Percentiles rank a stretch among this genome's conserved stretches.
Conservation (phyloP, 345 rosid genomes). For the Mercurialis annua region DNA sequence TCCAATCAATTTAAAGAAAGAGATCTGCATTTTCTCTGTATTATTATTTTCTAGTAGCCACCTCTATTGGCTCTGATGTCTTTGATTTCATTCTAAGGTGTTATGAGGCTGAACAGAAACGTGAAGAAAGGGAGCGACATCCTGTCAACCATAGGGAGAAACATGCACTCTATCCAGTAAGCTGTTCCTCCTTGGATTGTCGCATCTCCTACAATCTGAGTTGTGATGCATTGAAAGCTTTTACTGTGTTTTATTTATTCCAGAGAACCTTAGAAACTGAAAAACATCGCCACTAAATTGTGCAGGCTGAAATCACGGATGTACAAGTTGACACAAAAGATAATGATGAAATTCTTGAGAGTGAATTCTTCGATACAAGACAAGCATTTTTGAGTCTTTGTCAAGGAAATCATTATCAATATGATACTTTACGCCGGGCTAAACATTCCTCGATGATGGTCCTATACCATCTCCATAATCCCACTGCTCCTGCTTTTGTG, state of each 20-base stretch:
- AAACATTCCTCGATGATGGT: constrained; percentile 99
- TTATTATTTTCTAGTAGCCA: not conserved
- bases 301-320: constrained; percentile 65
- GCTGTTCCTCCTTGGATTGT: constrained; percentile 24
- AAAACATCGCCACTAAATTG: constrained; percentile 10
- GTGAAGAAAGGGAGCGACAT: constrained; percentile 83
- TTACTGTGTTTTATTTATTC: not conserved
- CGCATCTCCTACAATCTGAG: not conserved
- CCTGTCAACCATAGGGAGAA: constrained; percentile 71
- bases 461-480: constrained; percentile 97
- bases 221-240: constrained; percentile 8
- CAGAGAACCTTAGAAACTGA: constrained; percentile 13
- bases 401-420: constrained; percentile 99
- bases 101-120: constrained; percentile 75
- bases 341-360: constrained; percentile 94
- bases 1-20: no score
- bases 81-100: constrained; percentile 52
- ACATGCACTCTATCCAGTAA: constrained; percentile 73
- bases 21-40: no score
- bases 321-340: constrained; percentile 82
- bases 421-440: constrained; percentile 95
- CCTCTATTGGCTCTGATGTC: constrained; percentile 13
- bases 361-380: constrained; percentile 95
- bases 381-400: constrained; percentile 98
- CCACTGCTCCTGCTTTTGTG: constrained; percentile 98